These are phyloP conservation scores for Rhodomyrtus psidioides DNA, from an alignment of 441 rosid species.

Conservation along the genomic window DNA sequence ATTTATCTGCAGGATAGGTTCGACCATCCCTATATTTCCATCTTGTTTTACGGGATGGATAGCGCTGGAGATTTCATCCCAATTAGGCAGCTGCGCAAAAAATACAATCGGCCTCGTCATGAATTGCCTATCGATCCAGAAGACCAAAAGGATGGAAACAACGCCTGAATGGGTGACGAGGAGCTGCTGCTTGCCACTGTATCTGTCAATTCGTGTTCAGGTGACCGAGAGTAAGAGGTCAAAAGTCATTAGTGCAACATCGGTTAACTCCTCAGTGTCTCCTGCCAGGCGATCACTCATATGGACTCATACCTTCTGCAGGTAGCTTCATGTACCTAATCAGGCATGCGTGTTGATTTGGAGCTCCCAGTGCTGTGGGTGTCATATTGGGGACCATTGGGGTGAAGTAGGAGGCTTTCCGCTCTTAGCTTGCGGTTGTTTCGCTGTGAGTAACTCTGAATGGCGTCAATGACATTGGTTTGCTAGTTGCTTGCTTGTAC, in stretches of 20 bases:
- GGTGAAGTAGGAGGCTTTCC: neutral
- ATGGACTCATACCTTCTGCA: neutral
- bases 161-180: constrained; percentile 10
- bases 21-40: constrained; percentile 83
- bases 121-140: constrained; percentile 60
- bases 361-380: neutral
- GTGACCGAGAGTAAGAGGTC: neutral
- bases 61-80: constrained; percentile 90
- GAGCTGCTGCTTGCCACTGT: neutral
- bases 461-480: neutral
- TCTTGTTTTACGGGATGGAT: constrained; percentile 79
- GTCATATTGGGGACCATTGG: neutral
- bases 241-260: neutral
- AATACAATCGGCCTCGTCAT: constrained; percentile 64
- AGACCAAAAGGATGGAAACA: constrained; percentile 32
- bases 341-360: neutral
- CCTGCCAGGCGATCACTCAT: neutral
- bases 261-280: neutral
- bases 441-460: neutral
- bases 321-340: neutral
- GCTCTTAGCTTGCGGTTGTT: neutral
- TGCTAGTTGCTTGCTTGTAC: neutral
- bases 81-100: constrained; percentile 82
- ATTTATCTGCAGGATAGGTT: constrained; percentile 59
- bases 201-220: neutral